Evolutionary conservation across 805 yeast species (phyloP).

Genomic region (Candida stauntonica): DNA sequence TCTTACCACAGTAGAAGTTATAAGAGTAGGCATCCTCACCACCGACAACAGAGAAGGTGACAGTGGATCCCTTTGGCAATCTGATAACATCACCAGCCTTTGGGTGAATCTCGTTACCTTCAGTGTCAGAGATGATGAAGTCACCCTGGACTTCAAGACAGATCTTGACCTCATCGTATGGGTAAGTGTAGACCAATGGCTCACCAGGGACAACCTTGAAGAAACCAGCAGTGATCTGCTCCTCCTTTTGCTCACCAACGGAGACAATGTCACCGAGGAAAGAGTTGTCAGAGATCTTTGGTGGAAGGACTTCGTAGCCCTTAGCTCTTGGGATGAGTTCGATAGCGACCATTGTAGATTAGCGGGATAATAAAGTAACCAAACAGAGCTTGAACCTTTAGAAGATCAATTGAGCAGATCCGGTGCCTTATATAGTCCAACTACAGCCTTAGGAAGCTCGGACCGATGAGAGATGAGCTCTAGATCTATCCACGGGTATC

Average conservation of each 20-base stretch:
- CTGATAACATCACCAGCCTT: constrained; percentile 64
- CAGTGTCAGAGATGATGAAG: constrained; percentile 57
- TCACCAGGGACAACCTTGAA: constrained; percentile 67
- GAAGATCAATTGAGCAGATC: too few relatives aligned
- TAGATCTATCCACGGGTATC: neutral
- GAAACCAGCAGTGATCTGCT: constrained; percentile 62
- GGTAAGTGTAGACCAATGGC: constrained; percentile 59
- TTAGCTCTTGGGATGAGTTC: constrained; percentile 47
- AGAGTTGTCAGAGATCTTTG: constrained; percentile 59
- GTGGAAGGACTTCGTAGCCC: constrained; percentile 53
- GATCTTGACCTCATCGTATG: constrained; percentile 64
- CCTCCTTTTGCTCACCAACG: constrained; percentile 51
- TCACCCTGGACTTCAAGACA: constrained; percentile 60
- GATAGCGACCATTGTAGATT: constrained; percentile 46
- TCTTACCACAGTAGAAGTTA: constrained; percentile 27
- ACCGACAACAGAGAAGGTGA: constrained; percentile 58
- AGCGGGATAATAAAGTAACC: too few relatives aligned
- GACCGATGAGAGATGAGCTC: too few relatives aligned
- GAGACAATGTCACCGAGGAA: constrained; percentile 61
- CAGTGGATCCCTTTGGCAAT: constrained; percentile 64
- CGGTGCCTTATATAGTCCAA: too few relatives aligned
- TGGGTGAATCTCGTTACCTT: constrained; percentile 53
- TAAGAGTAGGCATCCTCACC: constrained; percentile 52
- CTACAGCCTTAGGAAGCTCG: too few relatives aligned
- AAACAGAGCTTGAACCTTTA: too few relatives aligned